A percentile compares a stretch with the other conserved stretches of the same genome.
Evolutionary conservation across 371 early-diverging fungal species (phyloP).

Genomic region (Capniomyces stellatus): DNA sequence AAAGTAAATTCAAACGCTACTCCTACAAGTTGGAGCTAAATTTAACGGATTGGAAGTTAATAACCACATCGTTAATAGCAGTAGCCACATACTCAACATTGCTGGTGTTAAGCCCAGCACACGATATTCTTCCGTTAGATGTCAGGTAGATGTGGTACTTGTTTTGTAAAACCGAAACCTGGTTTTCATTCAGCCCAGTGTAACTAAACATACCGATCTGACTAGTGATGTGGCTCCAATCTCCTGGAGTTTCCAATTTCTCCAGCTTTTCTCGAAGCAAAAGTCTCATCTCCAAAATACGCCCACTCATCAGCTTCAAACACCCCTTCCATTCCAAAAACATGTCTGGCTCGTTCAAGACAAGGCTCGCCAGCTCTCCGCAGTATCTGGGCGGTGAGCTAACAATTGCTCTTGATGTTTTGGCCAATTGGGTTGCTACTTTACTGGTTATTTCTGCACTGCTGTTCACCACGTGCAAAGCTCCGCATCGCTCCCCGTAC

Average conservation of each 20-base stretch:
- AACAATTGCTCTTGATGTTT: constrained; percentile 60
- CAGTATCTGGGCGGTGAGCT: constrained; percentile 84
- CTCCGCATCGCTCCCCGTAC: constrained; percentile 85
- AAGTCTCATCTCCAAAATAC: constrained; percentile 76
- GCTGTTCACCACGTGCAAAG: constrained; percentile 52
- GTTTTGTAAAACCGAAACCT: constrained; percentile 56
- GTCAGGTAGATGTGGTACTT: constrained; percentile 85
- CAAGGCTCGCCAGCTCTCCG: constrained; percentile 64
- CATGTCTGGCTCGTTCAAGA: constrained; percentile 59
- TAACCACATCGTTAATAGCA: constrained; percentile 58
- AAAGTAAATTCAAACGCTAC: no score
- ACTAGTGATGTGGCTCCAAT: constrained; percentile 81
- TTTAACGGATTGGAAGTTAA: no score
- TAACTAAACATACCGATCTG: constrained; percentile 97
- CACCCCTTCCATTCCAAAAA: constrained; percentile 64
- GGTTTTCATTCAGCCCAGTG: constrained; percentile 59
- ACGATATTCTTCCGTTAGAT: constrained; percentile 84
- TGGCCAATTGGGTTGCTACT: constrained; percentile 68
- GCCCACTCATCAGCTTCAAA: constrained; percentile 58
- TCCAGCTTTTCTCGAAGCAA: constrained; percentile 40
- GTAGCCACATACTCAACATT: constrained; percentile 77
- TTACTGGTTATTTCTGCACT: constrained; percentile 26
- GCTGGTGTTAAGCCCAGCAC: constrained; percentile 72
- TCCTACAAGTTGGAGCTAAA: no score
- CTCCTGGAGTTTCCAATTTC: constrained; percentile 66